These are phyloP conservation scores for Gynandropsis gynandra DNA, from an alignment of 345 rosid genomes.

Conservation along the genomic window DNA sequence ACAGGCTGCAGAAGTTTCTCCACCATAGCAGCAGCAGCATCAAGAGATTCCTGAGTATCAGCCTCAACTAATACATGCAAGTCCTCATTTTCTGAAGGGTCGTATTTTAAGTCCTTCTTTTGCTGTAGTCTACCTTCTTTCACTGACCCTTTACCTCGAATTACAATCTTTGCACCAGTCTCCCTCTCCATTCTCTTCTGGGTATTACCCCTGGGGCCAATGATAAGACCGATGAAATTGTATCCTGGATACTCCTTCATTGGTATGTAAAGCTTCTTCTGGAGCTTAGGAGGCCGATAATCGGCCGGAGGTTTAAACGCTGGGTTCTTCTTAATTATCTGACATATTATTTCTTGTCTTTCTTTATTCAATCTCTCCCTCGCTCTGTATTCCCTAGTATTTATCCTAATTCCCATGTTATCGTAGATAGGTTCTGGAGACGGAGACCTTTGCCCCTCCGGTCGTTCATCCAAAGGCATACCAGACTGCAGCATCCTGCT, in stretches of 20 bases:
- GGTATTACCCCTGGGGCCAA: conserved; percentile 93
- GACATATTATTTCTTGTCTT: conserved; percentile 86
- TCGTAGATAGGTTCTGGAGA: conserved; percentile 95
- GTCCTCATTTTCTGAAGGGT: conserved; percentile 91
- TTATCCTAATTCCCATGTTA: conserved; percentile 85
- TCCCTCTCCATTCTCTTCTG: conserved; percentile 99
- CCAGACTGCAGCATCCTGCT: conserved; percentile 78
- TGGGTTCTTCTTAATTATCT: conserved; percentile 81
- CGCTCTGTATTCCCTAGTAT: conserved; percentile 83
- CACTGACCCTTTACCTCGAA: conserved; percentile 90
- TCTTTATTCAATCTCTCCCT: conserved; percentile 82
- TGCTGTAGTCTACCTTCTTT: conserved; percentile 93
- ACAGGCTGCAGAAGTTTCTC: conserved; percentile 96
- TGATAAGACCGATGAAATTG: conserved; percentile 84
- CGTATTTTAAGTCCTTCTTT: conserved; percentile 89
- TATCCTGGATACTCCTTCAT: conserved; percentile 94
- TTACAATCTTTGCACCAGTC: conserved; percentile 92
- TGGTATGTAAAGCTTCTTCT: conserved; percentile 92
- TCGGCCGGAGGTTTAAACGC: conserved; percentile 97
- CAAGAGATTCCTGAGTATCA: conserved; percentile 80
- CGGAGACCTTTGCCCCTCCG: conserved; percentile 91
- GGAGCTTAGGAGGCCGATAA: conserved; percentile 91
- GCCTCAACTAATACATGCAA: conserved; percentile 98
- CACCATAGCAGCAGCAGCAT: conserved; percentile 95
- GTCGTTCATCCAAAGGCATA: conserved; percentile 73